These are phyloP conservation scores for Chlorella sp. DNA, from an alignment of 139 green algal genomes.

Conservation along the genomic window DNA sequence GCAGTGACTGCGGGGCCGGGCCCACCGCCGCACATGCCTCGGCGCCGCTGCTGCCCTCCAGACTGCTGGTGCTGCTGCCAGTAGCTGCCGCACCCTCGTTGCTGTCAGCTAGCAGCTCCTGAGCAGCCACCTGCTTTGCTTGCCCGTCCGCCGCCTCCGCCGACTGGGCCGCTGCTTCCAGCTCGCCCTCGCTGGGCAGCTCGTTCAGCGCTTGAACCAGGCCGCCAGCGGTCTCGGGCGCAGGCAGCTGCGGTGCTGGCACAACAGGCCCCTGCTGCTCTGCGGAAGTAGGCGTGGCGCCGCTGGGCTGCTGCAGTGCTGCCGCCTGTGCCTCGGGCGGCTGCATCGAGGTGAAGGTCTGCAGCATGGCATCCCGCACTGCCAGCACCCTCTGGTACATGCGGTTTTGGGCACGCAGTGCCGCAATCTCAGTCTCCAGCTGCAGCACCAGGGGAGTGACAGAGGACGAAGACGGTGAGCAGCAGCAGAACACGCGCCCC, in stretches of 20 bases:
- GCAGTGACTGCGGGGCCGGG: background rate
- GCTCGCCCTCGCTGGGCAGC: slow-evolving; percentile 3
- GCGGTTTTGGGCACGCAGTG: background rate
- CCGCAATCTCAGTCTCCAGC: slow-evolving; percentile 3
- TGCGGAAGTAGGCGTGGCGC: background rate
- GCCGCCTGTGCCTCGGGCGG: background rate
- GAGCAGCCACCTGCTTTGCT: background rate
- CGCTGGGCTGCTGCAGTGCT: background rate
- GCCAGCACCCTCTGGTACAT: slow-evolving; percentile 25
- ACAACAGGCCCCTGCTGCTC: background rate
- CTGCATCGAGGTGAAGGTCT: background rate
- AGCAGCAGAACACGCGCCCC: no score
- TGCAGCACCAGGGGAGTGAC: background rate
- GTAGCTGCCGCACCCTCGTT: background rate
- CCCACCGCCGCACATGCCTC: background rate
- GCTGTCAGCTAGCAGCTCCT: background rate
- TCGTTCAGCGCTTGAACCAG: background rate
- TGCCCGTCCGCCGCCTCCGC: background rate
- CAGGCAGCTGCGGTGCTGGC: background rate
- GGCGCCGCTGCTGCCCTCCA: background rate
- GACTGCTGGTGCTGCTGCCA: background rate
- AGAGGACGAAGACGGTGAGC: background rate
- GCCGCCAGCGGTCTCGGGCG: background rate
- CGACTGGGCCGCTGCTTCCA: background rate
- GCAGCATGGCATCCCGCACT: slow-evolving; percentile 37